phyloP scores from a whole-genome alignment of 202 grass and related monocot genomes.

The Eragrostis tef region DNA sequence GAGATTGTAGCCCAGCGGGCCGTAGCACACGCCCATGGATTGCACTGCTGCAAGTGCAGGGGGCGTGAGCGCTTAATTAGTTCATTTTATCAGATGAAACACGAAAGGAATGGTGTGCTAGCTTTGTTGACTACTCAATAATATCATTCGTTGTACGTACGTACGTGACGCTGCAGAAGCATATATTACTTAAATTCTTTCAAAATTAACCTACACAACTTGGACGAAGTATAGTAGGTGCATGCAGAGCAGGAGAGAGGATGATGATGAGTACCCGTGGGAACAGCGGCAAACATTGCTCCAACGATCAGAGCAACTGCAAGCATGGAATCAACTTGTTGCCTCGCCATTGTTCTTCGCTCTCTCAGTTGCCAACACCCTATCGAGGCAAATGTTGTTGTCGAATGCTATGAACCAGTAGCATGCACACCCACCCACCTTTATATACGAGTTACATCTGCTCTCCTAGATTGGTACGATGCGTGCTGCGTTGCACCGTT shows the following conservation, averaged over 20 bases:
- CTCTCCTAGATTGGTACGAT: neutral
- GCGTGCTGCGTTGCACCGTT: neutral
- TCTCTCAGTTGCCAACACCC: neutral
- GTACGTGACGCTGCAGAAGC: no score
- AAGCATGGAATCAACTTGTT: constrained; percentile 35
- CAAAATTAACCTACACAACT: no score
- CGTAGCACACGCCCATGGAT: constrained; percentile 71
- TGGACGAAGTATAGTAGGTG: no score
- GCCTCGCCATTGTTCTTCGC: constrained; percentile 28
- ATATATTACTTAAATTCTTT: no score
- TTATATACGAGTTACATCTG: neutral
- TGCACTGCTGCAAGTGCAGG: constrained; percentile 33
- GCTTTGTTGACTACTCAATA: no score
- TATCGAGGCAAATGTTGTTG: neutral
- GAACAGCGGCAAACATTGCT: constrained; percentile 24
- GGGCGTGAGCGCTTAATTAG: no score
- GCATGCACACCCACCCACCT: neutral
- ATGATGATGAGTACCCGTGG: constrained; percentile 25
- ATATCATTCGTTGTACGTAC: no score
- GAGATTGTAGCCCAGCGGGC: constrained; percentile 58
- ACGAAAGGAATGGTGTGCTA: no score
- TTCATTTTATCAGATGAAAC: no score
- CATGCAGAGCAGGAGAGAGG: neutral
- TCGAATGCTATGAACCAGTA: neutral
- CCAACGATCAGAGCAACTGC: constrained; percentile 43